Percentiles rank a stretch among this genome's conserved stretches.
Conservation (phyloP, 768 basidiomycete genomes). For the Termitomyces sp. region DNA sequence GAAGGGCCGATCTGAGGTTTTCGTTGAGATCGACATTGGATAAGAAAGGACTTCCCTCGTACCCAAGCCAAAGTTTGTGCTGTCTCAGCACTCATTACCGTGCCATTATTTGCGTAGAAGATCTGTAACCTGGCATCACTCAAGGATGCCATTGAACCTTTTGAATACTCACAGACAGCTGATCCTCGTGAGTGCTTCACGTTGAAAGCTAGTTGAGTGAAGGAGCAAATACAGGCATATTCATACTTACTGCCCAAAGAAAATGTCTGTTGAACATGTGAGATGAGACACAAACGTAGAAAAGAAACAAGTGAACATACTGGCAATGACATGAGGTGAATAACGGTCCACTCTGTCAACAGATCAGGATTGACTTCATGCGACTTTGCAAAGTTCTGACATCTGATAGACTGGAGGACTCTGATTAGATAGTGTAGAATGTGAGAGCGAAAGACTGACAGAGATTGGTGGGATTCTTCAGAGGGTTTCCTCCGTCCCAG, state of each 20-base stretch:
- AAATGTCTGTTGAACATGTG: constrained; percentile 43
- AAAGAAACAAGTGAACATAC: constrained; percentile 30
- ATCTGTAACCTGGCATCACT: constrained; percentile 34
- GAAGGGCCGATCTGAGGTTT: constrained; percentile 56
- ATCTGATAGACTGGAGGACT: constrained; percentile 30
- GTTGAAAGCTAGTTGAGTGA: neutral
- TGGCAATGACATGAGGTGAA: constrained; percentile 73
- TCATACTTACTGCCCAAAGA: constrained; percentile 55
- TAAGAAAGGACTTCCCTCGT: neutral
- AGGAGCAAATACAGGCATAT: neutral
- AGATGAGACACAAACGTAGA: neutral
- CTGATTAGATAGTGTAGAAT: neutral
- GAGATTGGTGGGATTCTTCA: constrained; percentile 61
- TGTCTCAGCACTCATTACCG: constrained; percentile 46
- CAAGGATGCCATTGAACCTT: neutral
- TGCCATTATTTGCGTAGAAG: constrained; percentile 70
- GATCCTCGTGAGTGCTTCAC: constrained; percentile 59
- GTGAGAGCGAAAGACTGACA: constrained; percentile 36
- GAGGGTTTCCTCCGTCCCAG: constrained; percentile 68
- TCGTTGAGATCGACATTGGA: neutral
- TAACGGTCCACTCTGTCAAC: constrained; percentile 61
- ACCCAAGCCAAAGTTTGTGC: constrained; percentile 48
- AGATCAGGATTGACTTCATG: neutral
- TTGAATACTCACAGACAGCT: constrained; percentile 44
- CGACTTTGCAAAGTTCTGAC: constrained; percentile 16